Evolutionary conservation across 2,329 filamentous ascomycete genomes (phyloP).

Genomic region (Scleromitrula shiraiana): DNA sequence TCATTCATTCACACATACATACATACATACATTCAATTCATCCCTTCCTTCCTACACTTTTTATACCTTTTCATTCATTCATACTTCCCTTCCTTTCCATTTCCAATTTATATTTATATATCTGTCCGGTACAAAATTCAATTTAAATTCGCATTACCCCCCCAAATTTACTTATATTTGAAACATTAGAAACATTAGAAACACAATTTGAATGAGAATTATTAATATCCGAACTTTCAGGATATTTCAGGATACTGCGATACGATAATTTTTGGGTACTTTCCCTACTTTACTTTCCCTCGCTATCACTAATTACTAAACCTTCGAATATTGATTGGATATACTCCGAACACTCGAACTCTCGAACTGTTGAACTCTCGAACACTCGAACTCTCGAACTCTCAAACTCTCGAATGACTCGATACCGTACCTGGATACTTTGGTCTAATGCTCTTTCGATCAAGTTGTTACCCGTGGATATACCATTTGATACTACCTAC

Average conservation of each 20-base stretch:
- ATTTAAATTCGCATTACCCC: background rate
- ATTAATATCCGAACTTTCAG: no score
- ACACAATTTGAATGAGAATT: background rate
- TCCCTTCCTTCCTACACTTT: no score
- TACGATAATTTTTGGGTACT: background rate
- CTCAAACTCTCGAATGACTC: no score
- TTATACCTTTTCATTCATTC: background rate
- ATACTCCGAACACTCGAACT: no score
- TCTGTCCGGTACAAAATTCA: background rate
- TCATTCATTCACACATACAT: background rate
- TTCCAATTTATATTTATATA: background rate
- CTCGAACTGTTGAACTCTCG: no score
- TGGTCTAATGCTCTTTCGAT: no score
- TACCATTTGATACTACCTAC: no score
- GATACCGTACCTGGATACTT: no score
- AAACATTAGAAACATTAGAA: slow-evolving; percentile 3
- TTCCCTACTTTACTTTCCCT: no score
- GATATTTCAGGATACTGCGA: background rate
- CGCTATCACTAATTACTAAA: background rate
- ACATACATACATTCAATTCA: slow-evolving; percentile 4
- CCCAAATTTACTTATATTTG: no score
- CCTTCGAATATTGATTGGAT: background rate
- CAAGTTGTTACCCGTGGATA: no score
- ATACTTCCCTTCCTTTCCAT: background rate
- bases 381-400: no score